A percentile compares a stretch with the other conserved stretches of the same genome.
These are phyloP conservation scores for Ogataea trehaloabstinens DNA, from an alignment of 805 yeast species.

Conservation along the genomic window DNA sequence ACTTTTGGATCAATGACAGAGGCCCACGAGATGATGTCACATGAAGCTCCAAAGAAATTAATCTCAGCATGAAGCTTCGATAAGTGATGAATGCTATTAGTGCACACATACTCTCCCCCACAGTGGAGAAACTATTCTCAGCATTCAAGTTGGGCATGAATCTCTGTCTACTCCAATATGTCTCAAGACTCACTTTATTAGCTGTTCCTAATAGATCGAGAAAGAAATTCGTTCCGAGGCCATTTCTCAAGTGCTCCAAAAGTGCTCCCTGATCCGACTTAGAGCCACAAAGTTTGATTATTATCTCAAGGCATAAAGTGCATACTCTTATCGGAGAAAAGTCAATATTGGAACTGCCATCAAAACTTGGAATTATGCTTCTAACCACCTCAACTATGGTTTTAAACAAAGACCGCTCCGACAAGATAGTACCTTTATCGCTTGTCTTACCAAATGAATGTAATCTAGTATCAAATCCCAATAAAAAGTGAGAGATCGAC, in stretches of 20 bases:
- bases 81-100: constrained; percentile 59
- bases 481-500: constrained; percentile 67
- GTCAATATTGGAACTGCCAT: constrained; percentile 39
- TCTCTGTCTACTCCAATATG: constrained; percentile 52
- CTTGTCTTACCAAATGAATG: constrained; percentile 46
- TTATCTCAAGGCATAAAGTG: constrained; percentile 55
- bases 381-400: constrained; percentile 51
- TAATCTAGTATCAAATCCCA: constrained; percentile 65
- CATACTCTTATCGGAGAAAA: constrained; percentile 58
- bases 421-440: constrained; percentile 49
- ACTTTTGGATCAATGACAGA: constrained; percentile 48
- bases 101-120: constrained; percentile 45
- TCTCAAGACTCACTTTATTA: constrained; percentile 51
- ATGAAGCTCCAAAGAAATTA: constrained; percentile 72
- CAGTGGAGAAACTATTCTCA: constrained; percentile 34
- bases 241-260: constrained; percentile 50
- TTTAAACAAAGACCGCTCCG: constrained; percentile 55
- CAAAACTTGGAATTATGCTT: constrained; percentile 43
- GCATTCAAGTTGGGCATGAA: constrained; percentile 43
- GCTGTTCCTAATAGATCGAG: constrained; percentile 49
- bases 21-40: constrained; percentile 45
- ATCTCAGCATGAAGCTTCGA: constrained; percentile 60
- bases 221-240: constrained; percentile 41
- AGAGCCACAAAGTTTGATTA: constrained; percentile 60
- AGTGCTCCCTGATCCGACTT: constrained; percentile 51